Evolutionary conservation across 2,329 filamentous ascomycete species (phyloP), one percentile per base, ranked within the genome.

Genomic region (Curvularia verruculosa): DNA sequence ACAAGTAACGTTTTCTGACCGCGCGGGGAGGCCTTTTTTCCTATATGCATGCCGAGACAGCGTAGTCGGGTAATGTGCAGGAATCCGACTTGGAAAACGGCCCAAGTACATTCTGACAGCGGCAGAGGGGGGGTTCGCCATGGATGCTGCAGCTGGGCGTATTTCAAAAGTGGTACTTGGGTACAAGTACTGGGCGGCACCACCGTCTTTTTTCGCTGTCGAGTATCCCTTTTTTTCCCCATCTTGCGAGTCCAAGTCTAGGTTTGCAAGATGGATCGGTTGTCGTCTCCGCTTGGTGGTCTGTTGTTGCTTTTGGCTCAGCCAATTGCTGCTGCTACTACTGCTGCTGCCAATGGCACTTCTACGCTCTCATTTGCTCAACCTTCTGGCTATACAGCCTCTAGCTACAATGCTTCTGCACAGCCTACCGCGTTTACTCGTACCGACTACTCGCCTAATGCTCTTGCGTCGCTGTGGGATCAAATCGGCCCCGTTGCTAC

Each of bases 391-490:
- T 78, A 77, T 56, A 69, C 67, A 7, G 72, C 73, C 1, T 68
- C 69, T n/a, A 74, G 60, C 29, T 79, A 69, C 69, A 79, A 82
- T 68, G 72, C 71, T 36, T 78, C 78, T 5, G 76, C 78, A 1
- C 78, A 79, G 23, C 77, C 76, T 19, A 79, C 80, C 13, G 73
- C 79, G 10, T 69, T 78, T 40, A 75, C 69, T 3, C 79, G 80
- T 34, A 75, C 70, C 1, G 77, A 80, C 54, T 83, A 81, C 66
- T 80, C 79, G 0, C 77, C 82, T 48, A 77, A 81, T 58, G 77
- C 77, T 18, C 71, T 83, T 19, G 78, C 75, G 3, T 77, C 79
- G 37, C 70, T 81, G 9, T 81, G 79, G 79, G 74, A 80, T 52
- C 75, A 79, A 49, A 74, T 81, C 23, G 79, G 79, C 0, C 77